Base-by-base conservation (phyloP, 495 filamentous ascomycete species). In the Penicillium argentinense region DNA sequence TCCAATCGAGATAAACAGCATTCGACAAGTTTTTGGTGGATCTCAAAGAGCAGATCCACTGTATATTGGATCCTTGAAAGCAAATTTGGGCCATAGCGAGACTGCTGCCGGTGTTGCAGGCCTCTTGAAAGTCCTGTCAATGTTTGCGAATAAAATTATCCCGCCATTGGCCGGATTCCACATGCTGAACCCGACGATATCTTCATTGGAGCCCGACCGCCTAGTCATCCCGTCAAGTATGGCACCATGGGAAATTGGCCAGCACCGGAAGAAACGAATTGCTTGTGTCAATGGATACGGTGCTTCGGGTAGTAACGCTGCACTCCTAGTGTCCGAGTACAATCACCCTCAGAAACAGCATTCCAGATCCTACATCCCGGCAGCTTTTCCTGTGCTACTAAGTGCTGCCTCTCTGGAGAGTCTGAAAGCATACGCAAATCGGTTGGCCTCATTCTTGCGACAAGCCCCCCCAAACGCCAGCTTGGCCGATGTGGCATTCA, bases 41-140 rank as follows among this genome's bases (percentile, higher is more conserved):
- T 49, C 17, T 8, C 21, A 26, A 3, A 45, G 67, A 1, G 7
- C 9, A 9, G 39, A 54, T 1, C 30, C 37, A 24, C 17, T 71
- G 9, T 42, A 29, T 7, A 11, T 71, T 3, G 63, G 58, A 1
- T 71, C 71, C 0, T 56, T 77, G 27, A 80, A 79, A 34, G 58
- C 64, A 0, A 53, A 61, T 12, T 43, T 78, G 27, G 76, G 76
- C 1, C 76, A 79, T 42, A 55, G 56, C 0, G 76, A 79, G 45
- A 50, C 52, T 7, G 61, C 73, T 9, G 65, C 73, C 7, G 75
- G 75, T n/a, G 57, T 69, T 1, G 64, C 52, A 1, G 50, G 57
- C 2, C 47, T 76, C 25, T 51, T 74, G 16, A 76, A 76, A 47
- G 51, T 61, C 2, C 41, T 74, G 12, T 23, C 69, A 6, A 77